These are phyloP conservation scores for Didymella pomorum DNA, from an alignment of 2,329 filamentous ascomycete genomes.

Conservation along the genomic window DNA sequence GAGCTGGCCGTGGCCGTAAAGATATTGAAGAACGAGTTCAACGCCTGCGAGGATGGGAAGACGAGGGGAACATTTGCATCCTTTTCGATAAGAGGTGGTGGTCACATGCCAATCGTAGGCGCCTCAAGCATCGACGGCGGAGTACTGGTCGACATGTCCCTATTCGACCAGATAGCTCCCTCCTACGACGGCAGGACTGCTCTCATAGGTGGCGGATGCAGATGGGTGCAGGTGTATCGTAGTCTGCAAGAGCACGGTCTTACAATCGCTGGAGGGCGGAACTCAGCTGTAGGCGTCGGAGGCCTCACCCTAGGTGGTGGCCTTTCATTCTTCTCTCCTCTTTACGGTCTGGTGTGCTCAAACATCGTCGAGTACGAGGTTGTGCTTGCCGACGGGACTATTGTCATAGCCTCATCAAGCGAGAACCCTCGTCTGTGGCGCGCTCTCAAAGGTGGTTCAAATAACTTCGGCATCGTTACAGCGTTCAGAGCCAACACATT, in stretches of 20 bases:
- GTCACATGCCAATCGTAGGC: constrained; percentile 43
- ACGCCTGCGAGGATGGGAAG: constrained; percentile 29
- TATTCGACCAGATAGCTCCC: constrained; percentile 24
- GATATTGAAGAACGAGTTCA: constrained; percentile 40
- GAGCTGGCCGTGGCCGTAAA: constrained; percentile 41
- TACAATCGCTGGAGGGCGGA: constrained; percentile 34
- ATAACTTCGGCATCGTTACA: constrained; percentile 52
- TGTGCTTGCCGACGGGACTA: constrained; percentile 47
- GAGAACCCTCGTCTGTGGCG: constrained; percentile 40
- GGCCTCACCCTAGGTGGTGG: constrained; percentile 50
- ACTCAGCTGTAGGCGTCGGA: constrained; percentile 39
- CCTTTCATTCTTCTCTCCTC: constrained; percentile 45
- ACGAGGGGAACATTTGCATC: constrained; percentile 6
- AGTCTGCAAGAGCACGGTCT: constrained; percentile 27
- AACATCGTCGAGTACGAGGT: constrained; percentile 47
- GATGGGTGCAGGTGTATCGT: constrained; percentile 30
- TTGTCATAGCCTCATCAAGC: constrained; percentile 40
- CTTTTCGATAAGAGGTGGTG: constrained; percentile 61
- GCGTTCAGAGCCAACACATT: constrained; percentile 33
- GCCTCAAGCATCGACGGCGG: constrained; percentile 34
- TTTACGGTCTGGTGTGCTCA: constrained; percentile 44
- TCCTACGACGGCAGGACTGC: not conserved
- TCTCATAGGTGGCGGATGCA: constrained; percentile 30
- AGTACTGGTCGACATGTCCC: constrained; percentile 29
- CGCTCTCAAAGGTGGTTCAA: constrained; percentile 48